Conservation (phyloP, 768 basidiomycete genomes). For the Vishniacozyma victoriae region DNA sequence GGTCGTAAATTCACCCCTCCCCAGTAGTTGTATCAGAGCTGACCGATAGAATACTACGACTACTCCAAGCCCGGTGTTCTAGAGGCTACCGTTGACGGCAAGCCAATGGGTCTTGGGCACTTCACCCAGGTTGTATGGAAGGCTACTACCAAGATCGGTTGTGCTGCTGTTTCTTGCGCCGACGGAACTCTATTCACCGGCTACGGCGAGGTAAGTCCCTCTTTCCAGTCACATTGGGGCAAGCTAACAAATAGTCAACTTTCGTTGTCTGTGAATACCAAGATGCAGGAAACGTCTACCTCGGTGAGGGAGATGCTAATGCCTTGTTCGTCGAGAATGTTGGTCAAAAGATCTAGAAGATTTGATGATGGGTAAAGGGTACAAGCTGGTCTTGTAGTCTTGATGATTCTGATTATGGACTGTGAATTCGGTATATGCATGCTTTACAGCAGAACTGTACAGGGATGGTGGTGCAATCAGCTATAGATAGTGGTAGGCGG, state of each 20-base stretch:
- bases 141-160: slow-evolving; percentile 33
- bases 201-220: slow-evolving; percentile 4
- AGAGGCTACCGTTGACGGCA: slow-evolving; percentile 4
- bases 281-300: not conserved
- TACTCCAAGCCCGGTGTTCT: slow-evolving; percentile 20
- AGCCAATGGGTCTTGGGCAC: slow-evolving; percentile 11
- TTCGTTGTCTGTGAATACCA: not conserved
- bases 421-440: too few relatives aligned
- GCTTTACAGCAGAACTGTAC: too few relatives aligned
- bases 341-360: not conserved
- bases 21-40: too few relatives aligned
- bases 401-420: too few relatives aligned
- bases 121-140: slow-evolving; percentile 41
- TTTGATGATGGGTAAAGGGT: too few relatives aligned
- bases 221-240: not conserved
- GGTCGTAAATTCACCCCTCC: slow-evolving; percentile 14
- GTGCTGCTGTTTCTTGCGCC: slow-evolving; percentile 27
- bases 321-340: not conserved
- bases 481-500: too few relatives aligned
- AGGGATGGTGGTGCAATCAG: too few relatives aligned
- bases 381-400: too few relatives aligned
- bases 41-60: slow-evolving; percentile 19
- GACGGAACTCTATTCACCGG: slow-evolving; percentile 22
- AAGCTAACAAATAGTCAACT: too few relatives aligned
- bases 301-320: not conserved